Conservation (phyloP, 306 rosid species). For the Prunus mongolica region DNA sequence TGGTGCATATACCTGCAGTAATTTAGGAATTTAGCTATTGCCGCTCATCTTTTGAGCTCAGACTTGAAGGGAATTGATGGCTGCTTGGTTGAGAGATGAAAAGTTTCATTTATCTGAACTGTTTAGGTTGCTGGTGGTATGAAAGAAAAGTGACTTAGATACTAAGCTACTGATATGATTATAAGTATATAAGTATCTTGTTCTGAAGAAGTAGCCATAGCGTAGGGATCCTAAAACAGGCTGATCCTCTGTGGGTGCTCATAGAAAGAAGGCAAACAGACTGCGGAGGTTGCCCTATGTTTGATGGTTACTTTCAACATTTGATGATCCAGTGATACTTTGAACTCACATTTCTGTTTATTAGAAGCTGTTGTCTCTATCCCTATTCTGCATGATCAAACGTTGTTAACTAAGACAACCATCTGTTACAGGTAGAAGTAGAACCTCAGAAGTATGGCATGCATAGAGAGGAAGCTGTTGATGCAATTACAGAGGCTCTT, state of each 20-base stretch:
- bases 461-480: slow-evolving; percentile 59
- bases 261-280: too few relatives aligned
- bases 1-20: background rate
- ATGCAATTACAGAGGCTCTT: slow-evolving; percentile 56
- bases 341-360: background rate
- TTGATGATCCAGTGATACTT: background rate
- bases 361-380: background rate
- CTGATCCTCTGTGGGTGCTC: too few relatives aligned
- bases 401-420: slow-evolving; percentile 10
- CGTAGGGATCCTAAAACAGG: too few relatives aligned
- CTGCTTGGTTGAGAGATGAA: background rate
- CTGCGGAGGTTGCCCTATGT: background rate
- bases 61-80: background rate
- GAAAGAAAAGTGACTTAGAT: too few relatives aligned
- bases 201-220: too few relatives aligned
- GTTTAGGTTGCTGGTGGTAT: background rate
- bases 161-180: too few relatives aligned
- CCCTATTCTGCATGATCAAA: background rate
- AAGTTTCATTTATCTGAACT: background rate
- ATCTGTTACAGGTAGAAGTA: slow-evolving; percentile 43
- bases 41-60: background rate
- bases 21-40: background rate
- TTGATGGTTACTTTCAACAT: background rate
- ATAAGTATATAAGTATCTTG: too few relatives aligned
- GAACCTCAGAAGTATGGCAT: slow-evolving; percentile 44